These are phyloP conservation scores for Begonia peltatifolia DNA, from an alignment of 306 rosid genomes.

Conservation along the genomic window DNA sequence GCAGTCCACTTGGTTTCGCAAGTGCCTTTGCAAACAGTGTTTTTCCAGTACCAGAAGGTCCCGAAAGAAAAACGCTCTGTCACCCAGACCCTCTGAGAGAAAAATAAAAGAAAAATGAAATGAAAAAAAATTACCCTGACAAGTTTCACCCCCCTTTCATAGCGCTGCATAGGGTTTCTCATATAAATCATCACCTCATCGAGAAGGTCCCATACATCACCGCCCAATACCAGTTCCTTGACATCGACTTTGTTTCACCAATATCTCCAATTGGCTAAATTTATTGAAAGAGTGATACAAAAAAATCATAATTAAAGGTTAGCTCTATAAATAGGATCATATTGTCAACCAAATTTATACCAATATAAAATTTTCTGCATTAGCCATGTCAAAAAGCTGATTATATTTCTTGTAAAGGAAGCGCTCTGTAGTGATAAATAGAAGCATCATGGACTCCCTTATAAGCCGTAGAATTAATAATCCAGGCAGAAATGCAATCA, in stretches of 20 bases:
- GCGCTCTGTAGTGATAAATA: constrained; percentile 55
- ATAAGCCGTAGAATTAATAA: constrained; percentile 74
- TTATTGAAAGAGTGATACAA: constrained; percentile 8
- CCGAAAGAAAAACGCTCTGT: constrained; percentile 98
- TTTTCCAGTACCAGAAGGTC: constrained; percentile 99
- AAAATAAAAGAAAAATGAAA: constrained; percentile 4
- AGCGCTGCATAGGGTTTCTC: constrained; percentile 97
- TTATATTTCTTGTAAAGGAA: constrained; percentile 78
- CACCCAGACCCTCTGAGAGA: constrained; percentile 7
- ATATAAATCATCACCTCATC: constrained; percentile 94
- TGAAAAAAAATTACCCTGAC: constrained; percentile 51
- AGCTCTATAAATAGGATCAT: no score
- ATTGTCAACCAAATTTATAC: constrained; percentile 21
- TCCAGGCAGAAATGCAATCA: constrained; percentile 71
- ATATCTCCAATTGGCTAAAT: constrained; percentile 78
- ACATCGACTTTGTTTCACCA: constrained; percentile 74
- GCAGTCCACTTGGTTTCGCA: constrained; percentile 82
- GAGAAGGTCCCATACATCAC: constrained; percentile 98
- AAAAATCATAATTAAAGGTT: no score
- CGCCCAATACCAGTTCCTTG: constrained; percentile 91
- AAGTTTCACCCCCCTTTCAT: constrained; percentile 78
- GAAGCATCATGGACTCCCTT: constrained; percentile 68
- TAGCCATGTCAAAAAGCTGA: constrained; percentile 83
- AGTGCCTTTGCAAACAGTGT: constrained; percentile 95
- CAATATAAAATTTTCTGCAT: constrained; percentile 88